A percentile compares a stretch with the other conserved stretches of the same genome.
Evolutionary conservation across 257 asterid species (phyloP).

Genomic region (Leptodermis oblonga): DNA sequence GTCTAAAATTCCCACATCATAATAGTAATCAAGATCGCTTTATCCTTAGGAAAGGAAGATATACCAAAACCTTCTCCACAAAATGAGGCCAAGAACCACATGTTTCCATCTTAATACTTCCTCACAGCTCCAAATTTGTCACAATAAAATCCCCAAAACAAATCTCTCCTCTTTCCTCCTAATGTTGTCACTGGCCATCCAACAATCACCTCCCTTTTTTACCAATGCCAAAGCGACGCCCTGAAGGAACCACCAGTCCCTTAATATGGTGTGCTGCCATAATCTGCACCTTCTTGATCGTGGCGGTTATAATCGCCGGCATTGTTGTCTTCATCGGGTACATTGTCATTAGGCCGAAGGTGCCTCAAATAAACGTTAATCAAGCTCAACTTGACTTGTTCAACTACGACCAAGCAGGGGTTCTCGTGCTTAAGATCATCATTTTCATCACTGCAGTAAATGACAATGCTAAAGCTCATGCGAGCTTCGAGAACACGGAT

Average conservation of each 20-base stretch:
- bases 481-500: slow-evolving; percentile 39
- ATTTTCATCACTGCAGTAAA: slow-evolving; percentile 49
- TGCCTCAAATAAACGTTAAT: slow-evolving; percentile 46
- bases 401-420: slow-evolving; percentile 47
- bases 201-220: slow-evolving; percentile 5
- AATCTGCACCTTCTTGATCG: slow-evolving; percentile 55
- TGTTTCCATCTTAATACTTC: slow-evolving; percentile 7
- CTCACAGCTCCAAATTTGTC: slow-evolving; percentile 10
- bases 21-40: slow-evolving; percentile 42
- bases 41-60: slow-evolving; percentile 63
- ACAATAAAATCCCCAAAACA: slow-evolving; percentile 19
- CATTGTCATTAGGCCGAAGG: slow-evolving; percentile 51
- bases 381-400: slow-evolving; percentile 58
- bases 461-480: slow-evolving; percentile 49
- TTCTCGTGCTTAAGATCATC: slow-evolving; percentile 45
- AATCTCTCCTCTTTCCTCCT: slow-evolving; percentile 7
- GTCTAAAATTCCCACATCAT: background rate
- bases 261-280: slow-evolving; percentile 63
- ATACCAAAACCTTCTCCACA: slow-evolving; percentile 79
- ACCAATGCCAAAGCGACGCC: slow-evolving; percentile 57
- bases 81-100: slow-evolving; percentile 22
- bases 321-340: slow-evolving; percentile 56
- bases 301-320: slow-evolving; percentile 63
- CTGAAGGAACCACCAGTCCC: slow-evolving; percentile 52
- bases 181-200: slow-evolving; percentile 10